Evolutionary conservation across 2,329 filamentous ascomycete species (phyloP), one percentile per base, ranked within the genome.

Genomic region (Pestalotiopsis fici): DNA sequence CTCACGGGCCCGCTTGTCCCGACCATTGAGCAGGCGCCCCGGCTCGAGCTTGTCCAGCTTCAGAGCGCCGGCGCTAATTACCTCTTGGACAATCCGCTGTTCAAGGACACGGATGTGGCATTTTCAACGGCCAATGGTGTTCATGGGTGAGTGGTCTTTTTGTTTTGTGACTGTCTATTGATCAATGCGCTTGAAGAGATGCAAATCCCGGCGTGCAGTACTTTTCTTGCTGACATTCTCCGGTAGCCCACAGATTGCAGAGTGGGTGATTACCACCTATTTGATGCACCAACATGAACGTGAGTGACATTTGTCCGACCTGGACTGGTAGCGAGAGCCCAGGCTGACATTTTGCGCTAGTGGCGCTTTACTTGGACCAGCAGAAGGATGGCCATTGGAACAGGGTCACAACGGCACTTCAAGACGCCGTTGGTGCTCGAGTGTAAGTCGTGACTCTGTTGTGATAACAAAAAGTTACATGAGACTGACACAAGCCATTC

Each of bases 111-210:
- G 0, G 78, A 86, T 61, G 76, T 87, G 7, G 73, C 77, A 0
- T 86, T 89, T 68, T 86, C 83, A 57, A 87, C 86, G 0, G 85
- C 86, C 0, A 89, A 87, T 67, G 87, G 87, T 0, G 83, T 89
- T n/a, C 85, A 88, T 54, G 86, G 85, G 86, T 87, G 69, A 74
- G 82, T n/a, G 11, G n/a, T 35, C 21, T 9, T 21, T 9, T 7
- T 21, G 3, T 12, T 50, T 9, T 50, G 4, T 50, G 1, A 6
- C 3, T 18, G 43, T 50, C 43, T n/a, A n/a, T 5, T n/a, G n/a
- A 21, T n/a, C 43, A 5, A 5, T 47, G 13, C 39, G 9, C 3
- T 37, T 18, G 3, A 13, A 13, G 3, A 47, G 5, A 5, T 18
- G 11, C 18, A 2, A 5, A 2, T 21, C 18, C 4, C 7, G 3